Evolutionary conservation across 768 basidiomycete species (phyloP).

Genomic region (Tremella mesenterica): DNA sequence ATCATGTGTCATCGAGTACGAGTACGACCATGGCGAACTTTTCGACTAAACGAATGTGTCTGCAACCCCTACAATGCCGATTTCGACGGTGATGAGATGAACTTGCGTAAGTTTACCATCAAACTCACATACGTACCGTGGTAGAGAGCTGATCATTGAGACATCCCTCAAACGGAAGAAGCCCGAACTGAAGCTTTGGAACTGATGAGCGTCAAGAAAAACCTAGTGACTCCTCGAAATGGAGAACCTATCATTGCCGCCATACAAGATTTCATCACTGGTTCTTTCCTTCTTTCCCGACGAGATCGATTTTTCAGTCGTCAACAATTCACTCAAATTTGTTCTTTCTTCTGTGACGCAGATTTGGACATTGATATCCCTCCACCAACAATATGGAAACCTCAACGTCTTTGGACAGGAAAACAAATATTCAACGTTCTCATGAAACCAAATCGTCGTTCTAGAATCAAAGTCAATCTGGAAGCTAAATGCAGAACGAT

Average conservation of each 20-base stretch:
- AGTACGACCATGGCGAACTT: constrained; percentile 93
- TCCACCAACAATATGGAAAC: constrained; percentile 88
- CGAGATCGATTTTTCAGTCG: constrained; percentile 90
- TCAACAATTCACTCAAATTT: constrained; percentile 90
- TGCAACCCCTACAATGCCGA: constrained; percentile 99
- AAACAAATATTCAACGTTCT: constrained; percentile 97
- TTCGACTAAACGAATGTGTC: constrained; percentile 96
- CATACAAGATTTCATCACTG: constrained; percentile 99
- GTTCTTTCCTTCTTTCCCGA: constrained; percentile 86
- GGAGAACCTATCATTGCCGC: constrained; percentile 99
- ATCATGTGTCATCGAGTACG: constrained; percentile 95
- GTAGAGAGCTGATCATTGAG: constrained; percentile 47
- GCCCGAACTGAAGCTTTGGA: constrained; percentile 92
- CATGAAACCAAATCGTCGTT: constrained; percentile 83
- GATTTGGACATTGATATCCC: constrained; percentile 89
- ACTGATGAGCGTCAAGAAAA: constrained; percentile 93
- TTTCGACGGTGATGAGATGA: constrained; percentile 99
- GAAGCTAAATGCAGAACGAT: constrained; percentile 86
- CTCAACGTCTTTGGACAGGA: constrained; percentile 87
- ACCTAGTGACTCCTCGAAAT: constrained; percentile 94
- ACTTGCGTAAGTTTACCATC: constrained; percentile 63
- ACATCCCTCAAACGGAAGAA: constrained; percentile 98
- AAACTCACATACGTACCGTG: neutral
- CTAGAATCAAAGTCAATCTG: constrained; percentile 80
- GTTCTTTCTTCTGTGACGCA: constrained; percentile 87